Percentiles rank a stretch among this genome's conserved stretches.
Conservation (phyloP, 106 monocot species). For the Dioscorea dumetorum region DNA sequence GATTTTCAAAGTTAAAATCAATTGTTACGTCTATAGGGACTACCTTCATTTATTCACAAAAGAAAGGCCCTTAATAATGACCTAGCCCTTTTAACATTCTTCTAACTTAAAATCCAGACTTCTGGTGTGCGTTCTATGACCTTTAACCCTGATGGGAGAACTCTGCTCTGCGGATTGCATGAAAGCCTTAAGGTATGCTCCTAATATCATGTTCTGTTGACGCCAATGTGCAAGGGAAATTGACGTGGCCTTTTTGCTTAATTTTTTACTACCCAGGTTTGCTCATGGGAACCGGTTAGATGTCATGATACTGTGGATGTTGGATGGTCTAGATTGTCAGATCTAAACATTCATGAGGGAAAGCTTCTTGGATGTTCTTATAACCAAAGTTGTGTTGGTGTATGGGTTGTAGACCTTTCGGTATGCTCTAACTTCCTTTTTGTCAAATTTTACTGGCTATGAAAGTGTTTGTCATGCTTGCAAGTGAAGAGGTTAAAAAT, state of each 20-base stretch:
- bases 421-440: conserved; percentile 31
- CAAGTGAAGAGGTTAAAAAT: neutral
- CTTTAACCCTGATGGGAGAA: conserved; percentile 89
- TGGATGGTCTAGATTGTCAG: conserved; percentile 94
- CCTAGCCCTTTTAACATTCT: too few species aligned
- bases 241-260: too few species aligned
- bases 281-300: conserved; percentile 96
- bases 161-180: conserved; percentile 86
- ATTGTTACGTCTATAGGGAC: too few species aligned
- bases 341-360: conserved; percentile 88
- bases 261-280: conserved; percentile 30
- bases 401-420: conserved; percentile 98
- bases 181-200: conserved; percentile 71
- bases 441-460: neutral
- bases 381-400: conserved; percentile 99
- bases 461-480: neutral
- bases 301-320: conserved; percentile 94
- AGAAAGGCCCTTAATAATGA: too few species aligned
- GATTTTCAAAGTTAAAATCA: too few species aligned
- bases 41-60: too few species aligned
- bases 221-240: too few species aligned
- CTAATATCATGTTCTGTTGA: neutral
- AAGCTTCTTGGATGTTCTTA: conserved; percentile 99
- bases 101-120: conserved; percentile 25
- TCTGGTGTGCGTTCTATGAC: conserved; percentile 77